These are phyloP conservation scores for Magnaporthiopsis rhizophila DNA, from an alignment of 2,329 filamentous ascomycete species.

Conservation along the genomic window DNA sequence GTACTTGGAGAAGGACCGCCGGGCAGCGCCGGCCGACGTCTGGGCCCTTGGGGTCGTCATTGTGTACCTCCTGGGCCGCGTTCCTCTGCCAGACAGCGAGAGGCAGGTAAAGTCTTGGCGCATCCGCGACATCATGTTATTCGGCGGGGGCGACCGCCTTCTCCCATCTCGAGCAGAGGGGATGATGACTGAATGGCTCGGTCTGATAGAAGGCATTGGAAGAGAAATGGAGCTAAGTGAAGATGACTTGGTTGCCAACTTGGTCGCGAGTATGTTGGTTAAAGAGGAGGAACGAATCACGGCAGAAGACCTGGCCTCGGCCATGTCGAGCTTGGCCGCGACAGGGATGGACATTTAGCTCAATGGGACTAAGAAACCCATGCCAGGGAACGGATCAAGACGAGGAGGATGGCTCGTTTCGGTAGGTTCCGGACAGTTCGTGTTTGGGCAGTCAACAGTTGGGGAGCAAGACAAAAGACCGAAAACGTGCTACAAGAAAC, in stretches of 20 bases:
- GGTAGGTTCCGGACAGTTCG: no score
- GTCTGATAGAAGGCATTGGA: neutral
- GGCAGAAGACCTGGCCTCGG: neutral
- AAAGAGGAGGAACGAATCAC: neutral
- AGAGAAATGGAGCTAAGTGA: neutral
- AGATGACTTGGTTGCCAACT: neutral
- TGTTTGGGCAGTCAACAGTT: no score
- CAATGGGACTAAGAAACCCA: neutral
- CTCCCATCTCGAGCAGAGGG: neutral
- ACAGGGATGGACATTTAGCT: neutral
- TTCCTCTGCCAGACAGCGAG: neutral
- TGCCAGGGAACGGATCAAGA: no score
- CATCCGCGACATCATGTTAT: neutral
- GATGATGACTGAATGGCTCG: neutral
- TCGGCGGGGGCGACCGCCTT: neutral
- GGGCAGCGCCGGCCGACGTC: conserved; percentile 1
- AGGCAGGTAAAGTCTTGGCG: neutral
- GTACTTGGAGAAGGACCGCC: neutral
- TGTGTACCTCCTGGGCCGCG: neutral
- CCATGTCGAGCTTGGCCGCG: neutral
- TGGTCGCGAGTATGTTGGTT: neutral
- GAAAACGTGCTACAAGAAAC: no score
- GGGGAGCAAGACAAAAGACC: no score
- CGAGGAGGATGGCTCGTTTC: no score
- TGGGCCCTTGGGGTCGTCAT: neutral